Evolutionary conservation across 352 stramenopile genomes (phyloP).

Genomic region (Hyaloperonospora brassicae): DNA sequence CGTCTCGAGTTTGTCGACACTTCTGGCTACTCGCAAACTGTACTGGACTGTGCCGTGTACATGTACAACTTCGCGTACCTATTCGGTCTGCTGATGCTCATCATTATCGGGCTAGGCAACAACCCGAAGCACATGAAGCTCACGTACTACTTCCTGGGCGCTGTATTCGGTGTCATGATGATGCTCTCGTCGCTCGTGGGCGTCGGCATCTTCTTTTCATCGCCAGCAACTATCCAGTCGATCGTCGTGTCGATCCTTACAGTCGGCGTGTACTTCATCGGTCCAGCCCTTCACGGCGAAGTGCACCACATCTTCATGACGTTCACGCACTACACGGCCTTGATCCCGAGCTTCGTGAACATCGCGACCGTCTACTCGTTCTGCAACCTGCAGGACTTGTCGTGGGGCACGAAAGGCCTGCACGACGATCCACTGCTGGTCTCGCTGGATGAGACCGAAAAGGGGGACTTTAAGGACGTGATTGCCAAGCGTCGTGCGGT

Average conservation of each 20-base stretch:
- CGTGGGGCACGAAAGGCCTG: constrained; percentile 79
- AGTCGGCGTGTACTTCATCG: constrained; percentile 77
- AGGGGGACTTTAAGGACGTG: constrained; percentile 80
- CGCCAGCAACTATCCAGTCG: constrained; percentile 36
- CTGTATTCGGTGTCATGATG: constrained; percentile 70
- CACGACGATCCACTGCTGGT: constrained; percentile 40
- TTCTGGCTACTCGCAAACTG: constrained; percentile 45
- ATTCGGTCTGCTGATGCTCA: constrained; percentile 70
- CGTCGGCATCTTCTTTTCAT: constrained; percentile 71
- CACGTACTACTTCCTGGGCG: constrained; percentile 75
- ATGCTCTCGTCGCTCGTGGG: constrained; percentile 67
- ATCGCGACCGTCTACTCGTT: constrained; percentile 88
- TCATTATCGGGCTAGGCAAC: constrained; percentile 83
- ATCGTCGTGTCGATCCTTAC: constrained; percentile 60
- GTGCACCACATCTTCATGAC: constrained; percentile 80
- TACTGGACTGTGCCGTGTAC: constrained; percentile 60
- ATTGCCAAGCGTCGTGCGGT: constrained; percentile 63
- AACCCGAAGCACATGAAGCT: constrained; percentile 85
- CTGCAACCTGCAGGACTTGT: constrained; percentile 84
- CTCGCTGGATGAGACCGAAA: constrained; percentile 49
- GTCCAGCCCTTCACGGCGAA: constrained; percentile 68
- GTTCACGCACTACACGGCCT: constrained; percentile 80
- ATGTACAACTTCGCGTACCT: constrained; percentile 78
- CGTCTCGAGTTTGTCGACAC: constrained; percentile 74
- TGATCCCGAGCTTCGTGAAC: constrained; percentile 85